Base-by-base conservation (phyloP, 108 stramenopile genomes). In the Craspedostauros australis region DNA sequence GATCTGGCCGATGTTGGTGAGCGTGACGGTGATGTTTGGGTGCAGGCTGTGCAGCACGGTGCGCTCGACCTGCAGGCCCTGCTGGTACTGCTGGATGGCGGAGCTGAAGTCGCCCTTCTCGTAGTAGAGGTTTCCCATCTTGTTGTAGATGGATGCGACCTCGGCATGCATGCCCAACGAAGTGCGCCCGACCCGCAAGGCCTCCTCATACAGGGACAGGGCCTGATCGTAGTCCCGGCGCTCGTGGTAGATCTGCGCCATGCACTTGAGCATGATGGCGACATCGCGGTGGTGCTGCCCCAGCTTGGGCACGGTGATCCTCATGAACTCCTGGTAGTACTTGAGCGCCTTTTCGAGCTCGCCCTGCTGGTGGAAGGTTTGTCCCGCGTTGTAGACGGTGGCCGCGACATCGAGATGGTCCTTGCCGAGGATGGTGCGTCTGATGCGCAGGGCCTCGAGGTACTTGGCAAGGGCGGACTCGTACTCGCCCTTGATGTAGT, bases 1-100 rank as follows among this genome's bases (percentile, higher is more conserved):
- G 50, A 76, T 79, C 57, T 79, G 77, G 1, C 72, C 82, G 62
- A 84, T 77, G 60, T 80, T 84, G 1, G 75, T 72, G 26, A 84
- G 49, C 21, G 82, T 84, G 5, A 79, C 82, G 32, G 70, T 57
- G 29, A 84, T 77, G 28, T 84, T 80, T 14, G 76, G 78, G 55
- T 79, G 76, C 16, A 70, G 49, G 28, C 24, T 9, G 18, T 64
- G 64, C 36, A 79, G 42, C 0, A 77, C 75, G n/a, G 59, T 55
- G 28, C 72, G 67, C 53, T 84, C 78, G 4, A 84, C 75, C 4
- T 58, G 45, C 6, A 84, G 62, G 9, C 82, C 82, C 54, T 80
- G 47, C 33, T 70, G 54, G 41, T 84, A 84, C 46, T 61, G 72
- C 8, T 66, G 52, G 20, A 84, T 34, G 2, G 82, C 82, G 12